These are phyloP conservation scores for Hydrangea macrophylla DNA, from an alignment of 148 eudicot species.

Conservation along the genomic window DNA sequence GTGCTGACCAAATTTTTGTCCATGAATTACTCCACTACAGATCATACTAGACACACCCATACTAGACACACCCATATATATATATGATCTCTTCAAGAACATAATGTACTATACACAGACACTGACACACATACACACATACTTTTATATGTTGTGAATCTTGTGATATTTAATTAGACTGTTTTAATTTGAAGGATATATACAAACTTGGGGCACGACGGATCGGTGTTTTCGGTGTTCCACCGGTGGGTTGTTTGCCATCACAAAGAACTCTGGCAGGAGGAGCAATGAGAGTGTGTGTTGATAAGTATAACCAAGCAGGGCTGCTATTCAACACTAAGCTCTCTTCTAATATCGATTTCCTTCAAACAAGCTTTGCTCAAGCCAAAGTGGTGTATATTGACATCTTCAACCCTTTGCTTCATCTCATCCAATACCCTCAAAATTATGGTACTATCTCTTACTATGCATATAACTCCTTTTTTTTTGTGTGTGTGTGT, in stretches of 20 bases:
- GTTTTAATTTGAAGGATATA: slow-evolving; percentile 31
- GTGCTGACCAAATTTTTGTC: too few relatives aligned
- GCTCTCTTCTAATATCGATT: slow-evolving; percentile 22
- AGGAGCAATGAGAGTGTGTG: slow-evolving; percentile 33
- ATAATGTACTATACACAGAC: too few relatives aligned
- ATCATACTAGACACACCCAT: too few relatives aligned
- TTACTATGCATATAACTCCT: too few relatives aligned
- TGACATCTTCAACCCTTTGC: slow-evolving; percentile 28
- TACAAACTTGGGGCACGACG: slow-evolving; percentile 37
- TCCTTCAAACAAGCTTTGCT: slow-evolving; percentile 14
- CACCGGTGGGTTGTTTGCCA: slow-evolving; percentile 57
- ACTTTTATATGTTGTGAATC: too few relatives aligned
- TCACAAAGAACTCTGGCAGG: slow-evolving; percentile 52
- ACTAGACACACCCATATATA: too few relatives aligned
- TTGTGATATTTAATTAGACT: too few relatives aligned
- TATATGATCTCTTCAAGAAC: too few relatives aligned
- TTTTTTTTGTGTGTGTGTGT: too few relatives aligned
- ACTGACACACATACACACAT: too few relatives aligned
- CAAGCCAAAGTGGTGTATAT: slow-evolving; percentile 27
- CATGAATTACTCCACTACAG: too few relatives aligned
- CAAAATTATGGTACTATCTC: slow-evolving; percentile 34
- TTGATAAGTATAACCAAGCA: slow-evolving; percentile 26
- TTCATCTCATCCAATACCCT: slow-evolving; percentile 25
- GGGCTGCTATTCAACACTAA: slow-evolving; percentile 40
- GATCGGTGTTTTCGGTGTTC: slow-evolving; percentile 37